Evolutionary conservation across 129 eudicot species (phyloP).

Genomic region (Logfia minima): DNA sequence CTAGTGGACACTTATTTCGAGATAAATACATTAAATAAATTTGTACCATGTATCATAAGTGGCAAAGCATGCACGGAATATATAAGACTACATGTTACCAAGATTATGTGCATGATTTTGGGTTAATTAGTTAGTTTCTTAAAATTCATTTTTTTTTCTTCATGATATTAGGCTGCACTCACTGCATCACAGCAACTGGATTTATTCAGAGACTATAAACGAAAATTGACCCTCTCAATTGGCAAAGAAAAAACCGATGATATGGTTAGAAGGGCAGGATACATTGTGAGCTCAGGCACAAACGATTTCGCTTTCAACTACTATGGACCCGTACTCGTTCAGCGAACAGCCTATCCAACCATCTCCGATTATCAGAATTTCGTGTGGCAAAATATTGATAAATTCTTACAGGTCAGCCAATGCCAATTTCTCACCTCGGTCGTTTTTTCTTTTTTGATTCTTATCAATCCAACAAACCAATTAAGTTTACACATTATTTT

Average conservation of each 20-base stretch:
- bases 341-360: constrained; percentile 19
- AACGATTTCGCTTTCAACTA: constrained; percentile 35
- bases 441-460: no score
- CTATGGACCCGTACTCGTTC: constrained; percentile 14
- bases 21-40: no score
- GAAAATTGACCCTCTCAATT: constrained; percentile 11
- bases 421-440: no score
- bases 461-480: no score
- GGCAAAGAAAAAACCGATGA: constrained; percentile 31
- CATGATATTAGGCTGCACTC: constrained; percentile 19
- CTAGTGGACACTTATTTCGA: no score
- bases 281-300: constrained; percentile 30
- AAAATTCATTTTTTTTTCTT: no score
- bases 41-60: no score
- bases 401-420: constrained; percentile 24
- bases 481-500: no score
- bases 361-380: constrained; percentile 25
- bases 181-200: constrained; percentile 26
- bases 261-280: constrained; percentile 8
- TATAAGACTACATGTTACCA: no score
- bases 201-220: constrained; percentile 29
- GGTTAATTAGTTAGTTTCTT: not conserved
- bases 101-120: no score
- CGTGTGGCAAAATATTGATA: constrained; percentile 25
- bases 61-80: no score